Evolutionary conservation across 108 stramenopile genomes (phyloP), one percentile per base, ranked within the genome.

Genomic region (Aurantiochytrium sp.): DNA sequence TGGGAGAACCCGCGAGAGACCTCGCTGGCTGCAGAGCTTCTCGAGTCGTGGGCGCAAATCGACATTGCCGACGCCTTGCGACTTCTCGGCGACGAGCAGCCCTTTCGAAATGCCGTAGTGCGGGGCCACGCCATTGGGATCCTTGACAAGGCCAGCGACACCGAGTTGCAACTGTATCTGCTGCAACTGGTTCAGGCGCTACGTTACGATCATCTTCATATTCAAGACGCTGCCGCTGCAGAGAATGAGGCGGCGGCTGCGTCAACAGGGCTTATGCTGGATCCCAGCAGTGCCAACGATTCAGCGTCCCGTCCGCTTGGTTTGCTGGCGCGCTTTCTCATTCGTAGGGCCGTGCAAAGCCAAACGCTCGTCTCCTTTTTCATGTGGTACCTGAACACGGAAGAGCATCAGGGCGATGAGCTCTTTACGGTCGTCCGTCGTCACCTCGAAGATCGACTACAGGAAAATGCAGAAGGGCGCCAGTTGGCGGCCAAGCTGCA

Each of bases 131-230:
- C 99, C 25, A 98, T 99, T 53, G 96, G 98, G 71, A 96, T 96
- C 0, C 94, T 99, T 6, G 93, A 93, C 4, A 58, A 93, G 23
- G 97, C 98, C 42, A 95, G 97, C 3, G 98, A 98, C 89, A 97
- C 96, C 47, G 98, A 98, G 90, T 92, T 99, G n/a, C 93, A 94
- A 45, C 91, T 97, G 5, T 99, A 97, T 90, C 92, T 99, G 21
- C 93, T 99, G 28, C 99, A 99, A 91, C 92, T 99, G 4, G 99
- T 99, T 19, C 98, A 98, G 93, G 99, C 98, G 21, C 90, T 99
- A 21, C 96, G 98, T 89, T 99, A 98, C 90, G 98, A 99, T 92
- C 95, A 91, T 58, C 89, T 90, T 59, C 60, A 91, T 6, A 92
- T 91, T 59, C 53, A 91, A 18, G 90, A 92, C 57, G 87, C 49